Conservation (phyloP, 2,329 filamentous ascomycete genomes). For the Penicillium rolfsii region DNA sequence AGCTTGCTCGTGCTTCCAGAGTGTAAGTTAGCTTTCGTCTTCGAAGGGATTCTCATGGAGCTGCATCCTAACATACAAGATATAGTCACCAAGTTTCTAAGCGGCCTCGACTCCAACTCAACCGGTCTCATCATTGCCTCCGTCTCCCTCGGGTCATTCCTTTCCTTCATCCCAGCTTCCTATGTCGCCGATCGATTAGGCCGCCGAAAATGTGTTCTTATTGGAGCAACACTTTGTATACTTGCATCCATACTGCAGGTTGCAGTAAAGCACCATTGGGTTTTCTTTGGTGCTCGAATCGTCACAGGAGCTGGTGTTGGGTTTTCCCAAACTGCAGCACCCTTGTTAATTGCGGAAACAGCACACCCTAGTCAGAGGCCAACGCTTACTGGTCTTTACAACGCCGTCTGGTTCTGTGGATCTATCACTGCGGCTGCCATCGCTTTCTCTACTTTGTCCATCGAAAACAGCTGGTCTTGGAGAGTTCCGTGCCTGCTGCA, state of each 20-base stretch:
- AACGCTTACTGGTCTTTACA: conserved; percentile 37
- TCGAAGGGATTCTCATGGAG: not conserved
- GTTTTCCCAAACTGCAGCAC: conserved; percentile 36
- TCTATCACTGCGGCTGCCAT: conserved; percentile 27
- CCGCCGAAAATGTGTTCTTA: conserved; percentile 48
- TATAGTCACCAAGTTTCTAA: conserved; percentile 23
- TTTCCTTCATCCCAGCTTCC: conserved; percentile 29
- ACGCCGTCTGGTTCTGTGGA: conserved; percentile 32
- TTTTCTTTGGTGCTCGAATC: conserved; percentile 35
- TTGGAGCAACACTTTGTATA: conserved; percentile 41
- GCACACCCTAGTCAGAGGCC: conserved; percentile 36
- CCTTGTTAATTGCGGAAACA: conserved; percentile 36
- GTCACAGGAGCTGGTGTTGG: conserved; percentile 44
- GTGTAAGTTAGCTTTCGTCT: conserved; percentile 18
- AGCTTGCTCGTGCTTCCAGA: conserved; percentile 29
- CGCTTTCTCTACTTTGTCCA: conserved; percentile 22
- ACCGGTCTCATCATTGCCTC: conserved; percentile 30
- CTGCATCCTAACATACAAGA: conserved; percentile 7
- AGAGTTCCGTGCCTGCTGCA: conserved; percentile 62
- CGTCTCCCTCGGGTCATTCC: conserved; percentile 28
- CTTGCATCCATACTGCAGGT: conserved; percentile 32
- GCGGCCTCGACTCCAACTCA: conserved; percentile 19
- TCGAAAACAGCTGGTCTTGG: conserved; percentile 52
- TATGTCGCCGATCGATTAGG: conserved; percentile 49
- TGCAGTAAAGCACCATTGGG: conserved; percentile 25